Base-by-base conservation (phyloP, 352 stramenopile genomes). In the Phytopythium sindhum region DNA sequence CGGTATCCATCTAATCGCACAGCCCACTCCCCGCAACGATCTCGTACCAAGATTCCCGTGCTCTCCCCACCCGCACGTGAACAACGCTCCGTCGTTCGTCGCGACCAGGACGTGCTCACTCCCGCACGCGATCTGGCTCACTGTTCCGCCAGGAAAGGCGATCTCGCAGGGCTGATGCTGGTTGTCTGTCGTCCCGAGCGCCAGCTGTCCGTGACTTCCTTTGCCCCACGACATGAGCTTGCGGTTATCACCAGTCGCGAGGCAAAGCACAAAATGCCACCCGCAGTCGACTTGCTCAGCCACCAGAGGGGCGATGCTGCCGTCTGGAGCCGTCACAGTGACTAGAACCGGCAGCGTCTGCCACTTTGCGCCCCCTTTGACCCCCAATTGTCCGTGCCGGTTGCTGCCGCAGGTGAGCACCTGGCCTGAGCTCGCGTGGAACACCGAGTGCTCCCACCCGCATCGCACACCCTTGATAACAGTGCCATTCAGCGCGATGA, bases 51-150 rank as follows among this genome's bases (percentile, higher is more conserved):
- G 73, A 47, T 95, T 95, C 45, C 86, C 86, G 60, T 95, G 86
- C 62, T 95, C 86, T 42, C 83, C 83, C 86, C 86, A 95, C 4
- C 86, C 86, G 58, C 84, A 91, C 2, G 84, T 87, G 59, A 86
- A 93, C 8, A 95, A 58, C n/a, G 81, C 69, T 17, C 84, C 83
- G 33, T 37, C 57, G 12, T 63, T 56, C 15, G 76, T 88, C 39
- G 83, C 66, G 0, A 91, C 76, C 55, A 95, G 73, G 1, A 75
- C 61, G 61, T 95, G 84, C 48, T 95, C 86, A 21, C 84, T 93
- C 1, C 86, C 86, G 61, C 86, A 91, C 2, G 86, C 81, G 54
- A 93, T 77, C 10, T 82, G 64, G 9, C 51, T 33, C 35, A 88
- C 60, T 0, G 24, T 19, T 15, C 68, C 26, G n/a, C 52, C 26